Base-by-base conservation (phyloP, 148 eudicot species). In the Camellia granthamiana region DNA sequence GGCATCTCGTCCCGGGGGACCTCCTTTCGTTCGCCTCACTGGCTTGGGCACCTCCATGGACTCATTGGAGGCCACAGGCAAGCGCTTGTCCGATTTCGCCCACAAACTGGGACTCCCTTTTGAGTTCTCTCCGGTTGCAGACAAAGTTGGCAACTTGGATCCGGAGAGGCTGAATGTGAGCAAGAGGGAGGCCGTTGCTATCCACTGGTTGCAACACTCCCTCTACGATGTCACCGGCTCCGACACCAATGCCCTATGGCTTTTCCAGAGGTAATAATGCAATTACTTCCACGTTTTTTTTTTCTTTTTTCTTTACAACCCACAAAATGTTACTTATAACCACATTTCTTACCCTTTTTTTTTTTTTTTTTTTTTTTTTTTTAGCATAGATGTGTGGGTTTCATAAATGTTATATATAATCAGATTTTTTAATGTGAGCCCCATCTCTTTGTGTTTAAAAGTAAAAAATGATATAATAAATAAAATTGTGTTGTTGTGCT, bases 171-270 rank as follows among this genome's bases (percentile, higher is more conserved):
- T 96, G 87, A 91, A 89, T 69, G 92, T 96, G 10, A 89, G 90
- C 69, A 90, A 90, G 80, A 87, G 89, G 75, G 99, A 96, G 76
- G 98, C 98, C 18, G 92, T 96, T 23, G 98, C 98, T 10, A 94
- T 96, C 42, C 99, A 96, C 74, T 96, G 98, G 99, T 68, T 96
- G 84, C 99, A 92, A 72, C 99, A 96, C 86, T 96, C 97, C 3
- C 84, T 96, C 41, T 96, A 96, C 60, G 99, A 93, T 73, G 99
- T 96, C 69, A 96, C 98, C 47, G 99, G 91, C 2, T 92, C 97
- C 4, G 99, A 96, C 81, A 62, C 91, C 58, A 87, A 91, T 76
- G 88, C 99, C 3, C 92, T 96, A 23, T 85, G 84, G 85, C 92
- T 96, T 56, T 79, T 96, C 81, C 98, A 93, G 78, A 92, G 98